Base-by-base conservation (phyloP, 2,329 filamentous ascomycete species). In the Penicillium sp. region DNA sequence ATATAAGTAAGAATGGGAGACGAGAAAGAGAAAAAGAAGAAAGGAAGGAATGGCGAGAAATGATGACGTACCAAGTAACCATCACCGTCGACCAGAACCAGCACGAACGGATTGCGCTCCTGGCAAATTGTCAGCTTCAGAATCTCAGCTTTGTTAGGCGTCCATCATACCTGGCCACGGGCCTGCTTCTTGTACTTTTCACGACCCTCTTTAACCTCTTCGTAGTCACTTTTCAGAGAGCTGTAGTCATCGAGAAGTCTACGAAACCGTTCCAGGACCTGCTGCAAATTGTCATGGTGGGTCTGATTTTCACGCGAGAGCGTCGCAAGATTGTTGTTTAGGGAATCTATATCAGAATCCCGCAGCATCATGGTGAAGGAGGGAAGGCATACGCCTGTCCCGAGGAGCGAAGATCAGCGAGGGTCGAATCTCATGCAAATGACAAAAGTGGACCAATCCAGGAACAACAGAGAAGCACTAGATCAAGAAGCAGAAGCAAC, bases 11-110 rank as follows among this genome's bases (percentile, higher is more conserved):
- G 49, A n/a, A 36, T 3, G 8, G 24, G 20, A 23, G 1, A 6
- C 13, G 4, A 21, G 20, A 24, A 1, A 30, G 20, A 6, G 13
- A 17, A 23, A 37, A 26, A n/a, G 23, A 5, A 3, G 1, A 9
- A 4, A 20, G 7, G 10, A 10, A 27, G 6, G 10, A 27, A 26
- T 41, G 7, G 37, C 6, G 20, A n/a, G 13, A 8, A 1, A 1
- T 2, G 6, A 41, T n/a, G 33, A 44, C 64, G 51, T 36, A 71
- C 62, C 18, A 79, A 61, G 59, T 85, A 86, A 41, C 81, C 82
- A 66, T 87, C 83, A 17, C 83, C 84, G 50, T 87, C 84, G 10
- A 87, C 70, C 0, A 87, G 70, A 6, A 87, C 79, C 2, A 87
- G 72, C 1, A 83, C 82, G 58, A 86, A 87, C 0, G 83, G 79